Evolutionary conservation across 106 monocot genomes (phyloP).

Genomic region (Phalaenopsis aphrodite): DNA sequence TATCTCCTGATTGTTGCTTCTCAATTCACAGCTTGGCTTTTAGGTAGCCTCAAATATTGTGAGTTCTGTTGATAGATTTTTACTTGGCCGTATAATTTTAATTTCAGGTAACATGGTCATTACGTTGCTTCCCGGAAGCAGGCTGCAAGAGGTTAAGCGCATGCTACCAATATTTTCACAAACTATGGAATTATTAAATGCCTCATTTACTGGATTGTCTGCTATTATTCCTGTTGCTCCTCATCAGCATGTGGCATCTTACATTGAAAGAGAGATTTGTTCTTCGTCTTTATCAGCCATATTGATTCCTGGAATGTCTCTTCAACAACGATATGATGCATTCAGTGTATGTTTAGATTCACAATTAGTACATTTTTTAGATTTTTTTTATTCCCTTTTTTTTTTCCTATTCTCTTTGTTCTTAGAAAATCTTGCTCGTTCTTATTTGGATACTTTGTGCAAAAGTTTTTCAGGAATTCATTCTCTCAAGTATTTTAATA

Average conservation of each 20-base stretch:
- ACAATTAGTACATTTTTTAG: not conserved
- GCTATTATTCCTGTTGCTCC: slow-evolving; percentile 60
- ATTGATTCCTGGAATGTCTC: slow-evolving; percentile 55
- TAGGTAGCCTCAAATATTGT: not conserved
- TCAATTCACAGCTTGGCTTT: not conserved
- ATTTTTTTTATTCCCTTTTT: too few relatives aligned
- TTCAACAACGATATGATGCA: slow-evolving; percentile 65
- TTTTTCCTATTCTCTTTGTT: not conserved
- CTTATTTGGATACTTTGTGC: not conserved
- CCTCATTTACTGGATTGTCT: slow-evolving; percentile 34
- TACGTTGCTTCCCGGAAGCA: slow-evolving; percentile 89
- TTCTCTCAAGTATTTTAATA: not conserved
- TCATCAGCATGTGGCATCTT: slow-evolving; percentile 53
- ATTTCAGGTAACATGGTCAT: slow-evolving; percentile 52
- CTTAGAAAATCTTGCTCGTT: not conserved
- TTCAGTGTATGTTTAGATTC: slow-evolving; percentile 47
- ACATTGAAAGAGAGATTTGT: slow-evolving; percentile 34
- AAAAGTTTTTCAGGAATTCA: not conserved
- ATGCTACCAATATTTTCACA: slow-evolving; percentile 86
- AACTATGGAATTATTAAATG: slow-evolving; percentile 46
- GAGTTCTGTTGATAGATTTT: not conserved
- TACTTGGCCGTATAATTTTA: not conserved
- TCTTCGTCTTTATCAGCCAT: slow-evolving; percentile 28
- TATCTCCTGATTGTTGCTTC: not conserved
- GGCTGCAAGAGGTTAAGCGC: slow-evolving; percentile 80